phyloP scores from a whole-genome alignment of 2,329 filamentous ascomycete genomes.

The Cladosporium sp. region DNA sequence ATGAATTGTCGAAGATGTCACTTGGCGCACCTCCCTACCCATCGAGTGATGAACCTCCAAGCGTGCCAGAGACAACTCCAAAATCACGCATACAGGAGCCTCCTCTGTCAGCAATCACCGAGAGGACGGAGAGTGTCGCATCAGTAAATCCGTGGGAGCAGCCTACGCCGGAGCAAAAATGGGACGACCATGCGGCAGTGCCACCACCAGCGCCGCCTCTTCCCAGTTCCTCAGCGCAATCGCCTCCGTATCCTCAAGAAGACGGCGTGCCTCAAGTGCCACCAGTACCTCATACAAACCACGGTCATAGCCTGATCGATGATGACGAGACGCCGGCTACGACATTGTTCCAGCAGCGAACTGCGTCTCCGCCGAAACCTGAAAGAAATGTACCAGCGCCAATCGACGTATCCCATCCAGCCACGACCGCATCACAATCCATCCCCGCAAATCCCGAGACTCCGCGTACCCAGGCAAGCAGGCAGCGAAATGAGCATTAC shows the following conservation, averaged over 20 bases:
- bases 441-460: slow-evolving; percentile 30
- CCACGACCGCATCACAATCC: slow-evolving; percentile 14
- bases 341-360: slow-evolving; percentile 3
- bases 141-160: slow-evolving; percentile 15
- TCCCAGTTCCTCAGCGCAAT: neutral
- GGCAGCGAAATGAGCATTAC: slow-evolving; percentile 68
- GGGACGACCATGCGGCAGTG: neutral
- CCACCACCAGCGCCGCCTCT: slow-evolving; percentile 7
- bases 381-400: slow-evolving; percentile 8
- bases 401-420: slow-evolving; percentile 6
- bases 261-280: slow-evolving; percentile 12
- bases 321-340: neutral
- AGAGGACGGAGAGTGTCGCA: slow-evolving; percentile 5
- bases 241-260: slow-evolving; percentile 5
- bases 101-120: slow-evolving; percentile 22
- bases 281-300: slow-evolving; percentile 5
- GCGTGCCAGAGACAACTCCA: slow-evolving; percentile 20
- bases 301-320: slow-evolving; percentile 11
- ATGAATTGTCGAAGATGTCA: slow-evolving; percentile 34
- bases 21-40: slow-evolving; percentile 22
- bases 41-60: slow-evolving; percentile 13
- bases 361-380: slow-evolving; percentile 8
- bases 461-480: slow-evolving; percentile 34
- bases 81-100: slow-evolving; percentile 24
- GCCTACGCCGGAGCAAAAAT: neutral